These are phyloP conservation scores for Torulaspora globosa DNA, from an alignment of 1,139 yeast species.

Conservation along the genomic window DNA sequence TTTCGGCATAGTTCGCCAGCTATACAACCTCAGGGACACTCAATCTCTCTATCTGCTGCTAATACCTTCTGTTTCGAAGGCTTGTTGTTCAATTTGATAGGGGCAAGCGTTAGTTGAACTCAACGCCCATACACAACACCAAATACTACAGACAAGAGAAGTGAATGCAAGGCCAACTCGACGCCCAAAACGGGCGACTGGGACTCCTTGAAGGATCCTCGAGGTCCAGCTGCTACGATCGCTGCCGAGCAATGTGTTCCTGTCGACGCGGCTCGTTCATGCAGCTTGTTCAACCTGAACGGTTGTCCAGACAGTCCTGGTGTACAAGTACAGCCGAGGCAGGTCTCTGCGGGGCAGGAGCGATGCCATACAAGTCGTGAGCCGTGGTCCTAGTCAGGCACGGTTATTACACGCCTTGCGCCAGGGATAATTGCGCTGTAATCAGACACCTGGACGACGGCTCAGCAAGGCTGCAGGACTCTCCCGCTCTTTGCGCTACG, in stretches of 20 bases:
- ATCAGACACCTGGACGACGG: not conserved
- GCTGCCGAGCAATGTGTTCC: not conserved
- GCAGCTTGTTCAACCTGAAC: not conserved
- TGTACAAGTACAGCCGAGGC: not conserved
- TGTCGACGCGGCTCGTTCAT: not conserved
- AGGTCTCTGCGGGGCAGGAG: not conserved
- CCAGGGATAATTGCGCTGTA: not conserved
- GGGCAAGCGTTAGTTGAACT: conserved; percentile 1
- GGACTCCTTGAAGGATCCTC: not conserved
- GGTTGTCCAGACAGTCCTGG: not conserved
- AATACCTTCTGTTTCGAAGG: not conserved
- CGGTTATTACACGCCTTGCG: not conserved
- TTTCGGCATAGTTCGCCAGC: conserved; percentile 41
- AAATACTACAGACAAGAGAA: not conserved
- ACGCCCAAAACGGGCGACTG: too few species aligned
- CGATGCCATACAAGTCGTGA: too few species aligned
- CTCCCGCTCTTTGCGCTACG: not conserved
- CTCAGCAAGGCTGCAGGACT: too few species aligned
- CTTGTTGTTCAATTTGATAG: conserved; percentile 27
- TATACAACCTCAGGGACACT: not conserved
- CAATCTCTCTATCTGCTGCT: not conserved
- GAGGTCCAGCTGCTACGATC: not conserved
- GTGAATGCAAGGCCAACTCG: not conserved
- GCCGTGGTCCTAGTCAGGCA: not conserved
- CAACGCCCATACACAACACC: conserved; percentile 1